phyloP scores from a whole-genome alignment of 2,329 filamentous ascomycete genomes.

The Pseudogymnoascus destructans region DNA sequence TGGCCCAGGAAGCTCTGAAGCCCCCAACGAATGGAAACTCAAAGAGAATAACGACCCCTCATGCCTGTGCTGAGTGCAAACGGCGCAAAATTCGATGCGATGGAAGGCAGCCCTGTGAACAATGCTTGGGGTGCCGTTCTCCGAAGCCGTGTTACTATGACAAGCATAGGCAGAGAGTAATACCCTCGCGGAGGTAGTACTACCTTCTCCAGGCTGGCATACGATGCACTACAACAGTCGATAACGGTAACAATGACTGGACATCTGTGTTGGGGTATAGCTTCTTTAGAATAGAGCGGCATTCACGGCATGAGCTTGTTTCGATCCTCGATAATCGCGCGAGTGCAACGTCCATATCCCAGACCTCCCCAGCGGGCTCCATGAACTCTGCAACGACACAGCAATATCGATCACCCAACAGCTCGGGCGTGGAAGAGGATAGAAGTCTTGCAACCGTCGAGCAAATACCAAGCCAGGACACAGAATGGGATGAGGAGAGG shows the following conservation, averaged over 20 bases:
- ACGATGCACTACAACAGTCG: constrained; percentile 50
- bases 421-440: constrained; percentile 35
- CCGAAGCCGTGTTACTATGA: constrained; percentile 70
- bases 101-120: constrained; percentile 67
- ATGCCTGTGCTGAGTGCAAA: constrained; percentile 66
- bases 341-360: constrained; percentile 21
- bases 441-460: constrained; percentile 43
- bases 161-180: constrained; percentile 63
- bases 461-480: constrained; percentile 52
- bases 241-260: constrained; percentile 46
- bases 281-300: constrained; percentile 1
- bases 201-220: background rate
- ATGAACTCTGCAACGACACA: constrained; percentile 37
- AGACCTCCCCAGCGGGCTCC: constrained; percentile 40
- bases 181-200: constrained; percentile 61
- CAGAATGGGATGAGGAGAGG: constrained; percentile 54
- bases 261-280: constrained; percentile 33
- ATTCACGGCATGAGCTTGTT: constrained; percentile 47
- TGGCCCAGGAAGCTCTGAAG: constrained; percentile 21
- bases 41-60: constrained; percentile 42
- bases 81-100: constrained; percentile 75
- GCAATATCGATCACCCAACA: constrained; percentile 37
- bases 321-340: constrained; percentile 38
- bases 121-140: constrained; percentile 70
- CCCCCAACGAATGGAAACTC: constrained; percentile 27